A percentile compares a stretch with the other conserved stretches of the same genome.
Evolutionary conservation across 1,284 basidiomycete species (phyloP).

Genomic region (Thelephora terrestris): DNA sequence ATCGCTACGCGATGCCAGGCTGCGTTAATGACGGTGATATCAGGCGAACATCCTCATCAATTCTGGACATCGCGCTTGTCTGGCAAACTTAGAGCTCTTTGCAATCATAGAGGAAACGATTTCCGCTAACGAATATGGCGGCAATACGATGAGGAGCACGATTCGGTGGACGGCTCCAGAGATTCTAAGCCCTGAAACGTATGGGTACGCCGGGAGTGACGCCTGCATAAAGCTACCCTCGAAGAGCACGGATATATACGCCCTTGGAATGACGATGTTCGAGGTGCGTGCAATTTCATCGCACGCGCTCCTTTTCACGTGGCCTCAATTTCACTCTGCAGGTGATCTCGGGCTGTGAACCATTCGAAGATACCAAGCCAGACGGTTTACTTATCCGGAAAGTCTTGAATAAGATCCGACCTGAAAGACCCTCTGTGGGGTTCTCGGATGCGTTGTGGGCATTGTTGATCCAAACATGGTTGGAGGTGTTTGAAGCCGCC

Average conservation of each 20-base stretch:
- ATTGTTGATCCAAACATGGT: not conserved
- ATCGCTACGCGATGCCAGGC: not conserved
- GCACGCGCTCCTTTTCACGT: no score
- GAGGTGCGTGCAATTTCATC: not conserved
- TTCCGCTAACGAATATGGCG: not conserved
- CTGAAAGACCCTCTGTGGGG: no score
- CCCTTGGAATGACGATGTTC: not conserved
- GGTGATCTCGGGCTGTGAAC: not conserved
- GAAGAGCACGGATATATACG: no score
- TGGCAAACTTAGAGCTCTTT: not conserved
- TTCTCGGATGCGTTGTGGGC: no score
- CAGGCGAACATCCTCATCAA: no score
- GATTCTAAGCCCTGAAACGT: no score
- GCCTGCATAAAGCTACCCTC: no score
- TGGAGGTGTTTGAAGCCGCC: no score
- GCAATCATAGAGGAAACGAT: not conserved
- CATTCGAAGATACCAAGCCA: not conserved
- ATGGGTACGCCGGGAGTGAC: no score
- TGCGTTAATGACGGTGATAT: not conserved
- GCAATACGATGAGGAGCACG: no score
- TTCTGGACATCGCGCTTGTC: constrained; percentile 6
- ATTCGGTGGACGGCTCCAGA: no score
- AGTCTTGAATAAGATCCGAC: not conserved
- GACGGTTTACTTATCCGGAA: not conserved
- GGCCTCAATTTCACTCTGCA: no score